Base-by-base conservation (phyloP, 345 rosid genomes). In the Pistacia vera region DNA sequence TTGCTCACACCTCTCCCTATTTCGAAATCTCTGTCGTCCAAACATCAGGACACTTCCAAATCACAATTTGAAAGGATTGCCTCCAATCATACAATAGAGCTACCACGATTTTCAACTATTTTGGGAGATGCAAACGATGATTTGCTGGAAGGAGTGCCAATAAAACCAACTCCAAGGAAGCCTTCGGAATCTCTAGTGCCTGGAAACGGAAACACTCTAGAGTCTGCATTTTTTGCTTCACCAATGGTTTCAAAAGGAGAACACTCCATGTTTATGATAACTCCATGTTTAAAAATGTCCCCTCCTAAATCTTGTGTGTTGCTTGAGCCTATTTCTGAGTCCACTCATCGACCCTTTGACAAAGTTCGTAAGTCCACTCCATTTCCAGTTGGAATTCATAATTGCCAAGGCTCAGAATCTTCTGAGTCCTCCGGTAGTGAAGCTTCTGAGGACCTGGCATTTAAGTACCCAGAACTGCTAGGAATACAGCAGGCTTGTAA, bases 1-100 rank as follows among this genome's bases (percentile, higher is more conserved):
- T 74, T 88, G 74, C 89, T 96, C 70, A 96, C 97, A 46, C 98
- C 99, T 81, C 83, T 96, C 63, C 92, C 95, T 11, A 78, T 90
- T 8, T 86, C 86, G 0, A 93, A 89, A 73, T 75, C 90, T 41
- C 74, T 85, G 35, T 89, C 90, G 48, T 79, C 88, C 30, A 91
- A 85, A 79, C 79, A 55, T 51, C 80, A 80, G 72, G 83, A 83
- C 60, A 74, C 79, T 38, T 70, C 88, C 16, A 83, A 74, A 78
- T 66, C 85, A 38, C 80, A 59, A 33, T 72, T 83, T 30, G 78
- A 89, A 71, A 88, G 77, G 78, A 48, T 81, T 33, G 48, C 74
- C n/a, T 75, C 81, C 11, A 75, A 80, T 54, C 58, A 77, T 56
- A 77, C 81, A 66, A 75, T 64, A 20, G 83, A 79, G 60, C n/a